Conservation (phyloP, 179 eudicot species). For the Silene vulgaris region DNA sequence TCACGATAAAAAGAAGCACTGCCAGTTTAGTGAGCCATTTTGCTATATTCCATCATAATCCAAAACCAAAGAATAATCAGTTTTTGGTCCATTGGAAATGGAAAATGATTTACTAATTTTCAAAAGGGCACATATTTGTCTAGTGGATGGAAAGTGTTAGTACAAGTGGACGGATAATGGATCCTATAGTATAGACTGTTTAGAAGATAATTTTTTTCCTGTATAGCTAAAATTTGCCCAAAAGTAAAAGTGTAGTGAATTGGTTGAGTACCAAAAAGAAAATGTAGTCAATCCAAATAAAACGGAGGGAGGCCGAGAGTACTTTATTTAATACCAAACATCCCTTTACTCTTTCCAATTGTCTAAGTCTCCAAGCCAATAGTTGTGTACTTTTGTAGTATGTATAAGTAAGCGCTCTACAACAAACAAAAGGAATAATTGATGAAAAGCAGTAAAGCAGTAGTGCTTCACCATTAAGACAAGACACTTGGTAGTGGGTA, state of each 20-base stretch:
- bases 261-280: neutral
- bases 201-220: neutral
- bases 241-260: neutral
- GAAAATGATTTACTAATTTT: too few species aligned
- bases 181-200: neutral
- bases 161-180: neutral
- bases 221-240: too few species aligned
- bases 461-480: slow-evolving; percentile 2
- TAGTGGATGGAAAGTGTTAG: neutral
- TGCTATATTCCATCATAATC: too few species aligned
- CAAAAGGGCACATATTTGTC: neutral
- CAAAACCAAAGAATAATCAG: too few species aligned
- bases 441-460: neutral
- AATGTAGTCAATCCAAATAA: neutral
- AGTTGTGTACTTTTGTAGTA: neutral
- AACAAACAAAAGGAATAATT: slow-evolving; percentile 7
- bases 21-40: too few species aligned
- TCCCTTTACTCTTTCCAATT: neutral
- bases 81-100: too few species aligned
- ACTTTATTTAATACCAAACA: neutral
- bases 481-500: slow-evolving; percentile 12
- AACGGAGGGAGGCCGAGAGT: neutral
- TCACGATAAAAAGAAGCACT: too few species aligned
- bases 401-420: neutral
- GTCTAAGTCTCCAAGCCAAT: neutral